A percentile compares a stretch with the other conserved stretches of the same genome.
These are phyloP conservation scores for Nothophaeocryptopus gaeumannii DNA, from an alignment of 2,329 filamentous ascomycete species.

Conservation along the genomic window DNA sequence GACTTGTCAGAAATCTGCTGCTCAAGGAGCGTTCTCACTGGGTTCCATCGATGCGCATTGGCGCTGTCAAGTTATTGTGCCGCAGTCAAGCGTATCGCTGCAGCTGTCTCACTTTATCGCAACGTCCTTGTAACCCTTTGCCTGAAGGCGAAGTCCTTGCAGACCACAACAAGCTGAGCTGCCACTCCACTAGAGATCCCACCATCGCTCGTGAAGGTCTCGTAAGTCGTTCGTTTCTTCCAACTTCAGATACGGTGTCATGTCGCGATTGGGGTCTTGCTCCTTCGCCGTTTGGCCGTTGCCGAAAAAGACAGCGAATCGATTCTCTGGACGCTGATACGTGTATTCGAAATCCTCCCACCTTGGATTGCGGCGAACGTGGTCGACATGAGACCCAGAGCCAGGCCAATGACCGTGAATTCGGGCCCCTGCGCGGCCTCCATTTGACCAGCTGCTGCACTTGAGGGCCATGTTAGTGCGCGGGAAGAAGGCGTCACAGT, in stretches of 20 bases:
- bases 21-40: neutral
- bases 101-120: conserved; percentile 13
- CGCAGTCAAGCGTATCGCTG: conserved; percentile 1
- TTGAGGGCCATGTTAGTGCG: conserved; percentile 57
- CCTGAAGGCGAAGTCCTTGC: neutral
- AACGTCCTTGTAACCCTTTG: conserved; percentile 1
- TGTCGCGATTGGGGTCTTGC: conserved; percentile 53
- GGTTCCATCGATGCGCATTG: neutral
- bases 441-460: conserved; percentile 72
- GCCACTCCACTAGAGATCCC: conserved; percentile 17
- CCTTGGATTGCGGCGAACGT: conserved; percentile 54
- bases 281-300: conserved; percentile 65
- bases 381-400: conserved; percentile 60
- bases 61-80: conserved; percentile 3
- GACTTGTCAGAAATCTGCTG: neutral
- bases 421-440: conserved; percentile 58
- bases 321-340: conserved; percentile 45
- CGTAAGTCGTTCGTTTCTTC: conserved; percentile 59
- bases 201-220: conserved; percentile 68
- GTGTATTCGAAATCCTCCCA: conserved; percentile 61
- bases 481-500: conserved; percentile 49
- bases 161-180: neutral
- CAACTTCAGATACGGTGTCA: conserved; percentile 61
- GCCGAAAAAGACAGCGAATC: conserved; percentile 61
- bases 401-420: conserved; percentile 71